Evolutionary conservation across 495 filamentous ascomycete genomes (phyloP), one percentile per base, ranked within the genome.

Genomic region (Penicillium cosmopolitanum): DNA sequence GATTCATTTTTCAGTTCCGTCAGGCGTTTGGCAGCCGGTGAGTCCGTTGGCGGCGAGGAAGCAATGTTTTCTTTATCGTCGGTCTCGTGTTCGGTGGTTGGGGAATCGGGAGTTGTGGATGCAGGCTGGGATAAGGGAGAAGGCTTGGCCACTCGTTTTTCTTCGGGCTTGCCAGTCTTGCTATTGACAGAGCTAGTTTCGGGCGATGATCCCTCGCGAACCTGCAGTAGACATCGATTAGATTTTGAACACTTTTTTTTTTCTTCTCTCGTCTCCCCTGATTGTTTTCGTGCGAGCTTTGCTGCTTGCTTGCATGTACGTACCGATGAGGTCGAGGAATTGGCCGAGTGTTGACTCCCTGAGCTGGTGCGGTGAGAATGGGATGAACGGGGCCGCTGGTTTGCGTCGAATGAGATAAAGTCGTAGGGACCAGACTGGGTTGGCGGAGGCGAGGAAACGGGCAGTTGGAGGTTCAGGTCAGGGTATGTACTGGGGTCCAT

Each of bases 101-200:
- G 56, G 28, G 64, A 35, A 2, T 62, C 56, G 18, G 59, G 55
- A 5, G 55, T 48, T 2, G 87, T 86, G 28, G 82, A 81, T 55
- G 89, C 80, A 59, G 93, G 92, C 73, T 92, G 89, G 1, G 95
- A 97, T 35, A 97, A 82, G 25, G 95, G 94, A 34, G 96, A 97
- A 1, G 93, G 91, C 68, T 84, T 91, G 64, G 77, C 81, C 42
- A 84, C 71, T 70, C 91, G 87, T 74, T 92, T 91, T 11, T 70
- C 65, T 25, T 69, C 62, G 48, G 72, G 46, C 69, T 73, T 66
- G 36, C 42, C 62, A 18, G 56, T 53, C 50, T 66, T 62, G 46
- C 46, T 54, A 28, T 50, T 59, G 10, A 51, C 47, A 6, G 62
- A 54, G 40, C 44, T 63, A 7, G 62, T 36, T 2, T 66, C 66